Percentiles rank a stretch among this genome's conserved stretches.
Conservation (phyloP, 805 yeast species). For the Candida nemodendra region DNA sequence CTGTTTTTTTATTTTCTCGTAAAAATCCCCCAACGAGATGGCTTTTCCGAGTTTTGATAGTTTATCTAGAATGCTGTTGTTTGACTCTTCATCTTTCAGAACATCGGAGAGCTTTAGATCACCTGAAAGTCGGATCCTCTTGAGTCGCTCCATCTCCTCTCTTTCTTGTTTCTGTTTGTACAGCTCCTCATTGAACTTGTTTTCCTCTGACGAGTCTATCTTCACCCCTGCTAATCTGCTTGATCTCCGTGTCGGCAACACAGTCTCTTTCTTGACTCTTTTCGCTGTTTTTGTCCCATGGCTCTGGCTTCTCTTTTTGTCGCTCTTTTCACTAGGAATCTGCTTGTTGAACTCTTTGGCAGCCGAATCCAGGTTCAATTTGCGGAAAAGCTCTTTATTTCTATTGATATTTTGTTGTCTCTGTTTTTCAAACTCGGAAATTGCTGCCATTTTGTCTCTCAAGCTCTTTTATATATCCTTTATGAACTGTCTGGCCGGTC, state of each 20-base stretch:
- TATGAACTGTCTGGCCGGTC: no score
- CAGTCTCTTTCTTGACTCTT: constrained; percentile 30
- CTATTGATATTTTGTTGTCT: constrained; percentile 79
- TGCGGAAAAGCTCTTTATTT: constrained; percentile 70
- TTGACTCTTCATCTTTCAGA: constrained; percentile 33
- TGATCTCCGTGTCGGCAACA: constrained; percentile 69
- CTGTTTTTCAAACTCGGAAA: constrained; percentile 69
- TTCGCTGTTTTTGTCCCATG: constrained; percentile 21
- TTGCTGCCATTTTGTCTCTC: constrained; percentile 20
- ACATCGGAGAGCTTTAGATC: constrained; percentile 64
- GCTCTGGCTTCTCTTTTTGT: constrained; percentile 31
- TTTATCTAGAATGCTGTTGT: constrained; percentile 28
- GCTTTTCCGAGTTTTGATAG: constrained; percentile 44
- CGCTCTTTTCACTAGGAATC: constrained; percentile 23
- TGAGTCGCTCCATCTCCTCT: constrained; percentile 42
- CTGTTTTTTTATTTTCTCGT: constrained; percentile 44
- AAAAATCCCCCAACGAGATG: constrained; percentile 71
- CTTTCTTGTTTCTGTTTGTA: constrained; percentile 37
- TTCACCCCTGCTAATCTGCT: constrained; percentile 73
- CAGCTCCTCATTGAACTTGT: constrained; percentile 37
- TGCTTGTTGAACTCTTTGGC: constrained; percentile 53
- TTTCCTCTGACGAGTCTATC: constrained; percentile 44
- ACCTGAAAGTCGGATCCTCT: constrained; percentile 61
- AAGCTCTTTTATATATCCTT: no score
- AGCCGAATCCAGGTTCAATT: constrained; percentile 64